Base-by-base conservation (phyloP, 2,329 filamentous ascomycete species). In the Cytospora piceicola region DNA sequence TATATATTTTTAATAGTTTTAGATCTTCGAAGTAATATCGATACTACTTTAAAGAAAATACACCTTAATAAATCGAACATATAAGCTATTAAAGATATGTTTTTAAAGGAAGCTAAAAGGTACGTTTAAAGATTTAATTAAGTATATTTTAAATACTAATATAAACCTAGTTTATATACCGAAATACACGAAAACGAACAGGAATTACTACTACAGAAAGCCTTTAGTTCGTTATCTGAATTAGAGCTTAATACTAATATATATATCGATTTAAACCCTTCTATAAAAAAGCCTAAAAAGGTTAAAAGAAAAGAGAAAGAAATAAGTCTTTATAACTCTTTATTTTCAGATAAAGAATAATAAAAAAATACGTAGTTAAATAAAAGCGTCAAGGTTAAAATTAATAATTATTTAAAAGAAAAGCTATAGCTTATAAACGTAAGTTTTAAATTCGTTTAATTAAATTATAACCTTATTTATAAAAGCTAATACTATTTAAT, bases 1-100 rank as follows among this genome's bases (percentile, higher is more conserved):
- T 49, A 49, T 49, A 17, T 49, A 49, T 49, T 49, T 49, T 49
- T 49, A 49, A 49, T 49, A 49, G 4, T 49, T 49, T 49, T 49
- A 17, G 15, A 49, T 22, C 42, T 22, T 49, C 15, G 15, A 15
- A 17, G n/a, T 49, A 49, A 49, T 49, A 49, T 49, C 4, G 15
- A 49, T 49, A 49, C 15, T 49, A 49, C 15, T 49, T 49, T 49
- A 49, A 15, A 49, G 9, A 32, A 32, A 9, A 32, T 32, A 5
- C 9, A 32, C 30, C 9, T 32, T 32, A 32, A 32, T 32, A 32
- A 32, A 9, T 32, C 9, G 4, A 32, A 32, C 4, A 9, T 9
- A 6, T 49, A 49, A 15, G 5, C 15, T 17, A 49, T 17, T 49
- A 17, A 17, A 49, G n/a, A 49, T 49, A 49, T 49, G 15, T 15